A percentile compares a stretch with the other conserved stretches of the same genome.
These are phyloP conservation scores for Fusarium sp. DNA, from an alignment of 2,329 filamentous ascomycete species.

Conservation along the genomic window DNA sequence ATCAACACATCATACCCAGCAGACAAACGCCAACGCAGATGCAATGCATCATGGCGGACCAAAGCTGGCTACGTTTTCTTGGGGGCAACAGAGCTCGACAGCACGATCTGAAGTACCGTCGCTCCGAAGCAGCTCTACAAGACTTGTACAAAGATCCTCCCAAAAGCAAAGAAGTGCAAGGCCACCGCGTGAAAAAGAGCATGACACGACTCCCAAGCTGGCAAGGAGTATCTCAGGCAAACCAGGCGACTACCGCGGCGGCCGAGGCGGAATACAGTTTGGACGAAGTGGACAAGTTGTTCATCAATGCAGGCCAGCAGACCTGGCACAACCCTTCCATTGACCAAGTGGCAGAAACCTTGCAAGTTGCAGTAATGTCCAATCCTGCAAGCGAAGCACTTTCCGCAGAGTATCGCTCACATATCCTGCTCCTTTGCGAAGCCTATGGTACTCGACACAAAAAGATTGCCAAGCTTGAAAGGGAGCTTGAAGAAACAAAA, in stretches of 20 bases:
- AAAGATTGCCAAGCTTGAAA: constrained; percentile 47
- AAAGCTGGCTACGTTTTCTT: constrained; percentile 39
- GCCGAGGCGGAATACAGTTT: background rate
- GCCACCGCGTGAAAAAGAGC: background rate
- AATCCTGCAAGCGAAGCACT: constrained; percentile 47
- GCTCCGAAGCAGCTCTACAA: constrained; percentile 34
- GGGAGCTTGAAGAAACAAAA: constrained; percentile 51
- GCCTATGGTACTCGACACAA: constrained; percentile 45
- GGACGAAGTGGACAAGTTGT: constrained; percentile 24
- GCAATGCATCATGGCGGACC: constrained; percentile 32
- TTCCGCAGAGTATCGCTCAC: constrained; percentile 53
- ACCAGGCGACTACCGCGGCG: background rate
- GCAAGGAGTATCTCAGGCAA: constrained; percentile 6
- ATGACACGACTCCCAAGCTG: constrained; percentile 25
- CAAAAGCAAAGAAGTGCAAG: background rate
- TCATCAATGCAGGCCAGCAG: constrained; percentile 32
- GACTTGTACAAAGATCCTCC: constrained; percentile 15
- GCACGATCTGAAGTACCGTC: constrained; percentile 31
- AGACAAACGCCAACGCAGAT: background rate
- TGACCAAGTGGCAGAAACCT: constrained; percentile 55
- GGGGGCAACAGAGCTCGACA: constrained; percentile 37
- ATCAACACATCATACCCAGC: background rate
- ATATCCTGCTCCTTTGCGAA: constrained; percentile 52
- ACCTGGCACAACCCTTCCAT: constrained; percentile 54
- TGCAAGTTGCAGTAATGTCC: constrained; percentile 55